Evolutionary conservation across 257 asterid genomes (phyloP), one percentile per base, ranked within the genome.

Genomic region (Rauvolfia tetraphylla): DNA sequence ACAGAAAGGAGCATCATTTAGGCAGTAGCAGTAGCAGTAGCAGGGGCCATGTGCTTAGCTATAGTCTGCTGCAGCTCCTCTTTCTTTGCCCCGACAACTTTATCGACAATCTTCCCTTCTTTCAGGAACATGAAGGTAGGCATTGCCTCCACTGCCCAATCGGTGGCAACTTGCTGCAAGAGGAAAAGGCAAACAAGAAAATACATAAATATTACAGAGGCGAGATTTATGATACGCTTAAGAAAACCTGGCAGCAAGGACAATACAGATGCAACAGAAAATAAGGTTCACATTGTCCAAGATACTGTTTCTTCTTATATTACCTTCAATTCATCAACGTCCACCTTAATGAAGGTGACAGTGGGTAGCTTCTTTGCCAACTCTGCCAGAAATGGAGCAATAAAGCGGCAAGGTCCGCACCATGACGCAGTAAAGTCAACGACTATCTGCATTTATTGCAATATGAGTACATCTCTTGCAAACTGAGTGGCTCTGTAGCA

Each of bases 381-480:
- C 75, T 91, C 98, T 18, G 91, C 90, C 13, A 89, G 88, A 82
- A 95, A 89, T 3, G 98, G 98, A 68, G 98, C 90, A 63, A 95
- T 91, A 89, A 88, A 75, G 57, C 91, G 90, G 46, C 98, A 95
- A 1, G 98, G 98, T 77, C 97, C 97, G 62, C 98, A 95, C 98
- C 98, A 95, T 65, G 98, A 89, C 71, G 98, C 97, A 27, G 97
- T 95, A 88, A 95, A 92, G 74, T 95, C 97, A 27, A 94, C 95
- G 62, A 94, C 98, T 29, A 90, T 86, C 97, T 92, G 91, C 61
- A 68, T 46, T 59, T 29, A 44, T 18, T 29, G 54, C 46, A 49
- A 56, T 31, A 49, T 13, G 22, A 56, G 31, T n/a, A 31, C 18
- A 61, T 12, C 1, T 31, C 68, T 12, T 29, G 68, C 38, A 29